Conservation (phyloP, 225 moss, liverwort and hornwort species). For the Lunularia cruciata region DNA sequence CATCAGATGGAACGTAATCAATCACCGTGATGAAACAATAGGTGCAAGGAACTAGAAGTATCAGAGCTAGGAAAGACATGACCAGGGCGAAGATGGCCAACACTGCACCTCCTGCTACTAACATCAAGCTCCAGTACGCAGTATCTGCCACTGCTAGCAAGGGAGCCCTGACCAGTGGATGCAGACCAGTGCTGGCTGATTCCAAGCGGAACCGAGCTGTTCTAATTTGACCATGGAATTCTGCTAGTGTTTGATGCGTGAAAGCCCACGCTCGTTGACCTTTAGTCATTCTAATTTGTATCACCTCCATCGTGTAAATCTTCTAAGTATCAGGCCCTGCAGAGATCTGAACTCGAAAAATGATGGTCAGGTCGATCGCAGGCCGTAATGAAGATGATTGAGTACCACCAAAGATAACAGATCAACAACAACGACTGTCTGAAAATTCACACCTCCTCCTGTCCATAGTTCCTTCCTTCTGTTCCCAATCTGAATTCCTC, state of each 20-base stretch:
- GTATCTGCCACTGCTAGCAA: constrained; percentile 21
- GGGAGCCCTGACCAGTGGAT: constrained; percentile 21
- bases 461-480: too few species aligned
- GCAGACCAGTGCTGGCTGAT: constrained; percentile 1
- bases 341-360: neutral
- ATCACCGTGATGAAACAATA: constrained; percentile 24
- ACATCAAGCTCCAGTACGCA: constrained; percentile 21
- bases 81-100: constrained; percentile 16
- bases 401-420: too few species aligned
- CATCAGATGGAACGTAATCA: constrained; percentile 22
- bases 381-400: too few species aligned
- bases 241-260: constrained; percentile 24
- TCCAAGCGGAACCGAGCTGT: constrained; percentile 18
- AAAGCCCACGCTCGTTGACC: constrained; percentile 20
- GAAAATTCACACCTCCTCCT: too few species aligned
- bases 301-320: constrained; percentile 4
- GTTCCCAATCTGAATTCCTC: too few species aligned
- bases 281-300: constrained; percentile 18
- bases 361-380: neutral
- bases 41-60: constrained; percentile 23
- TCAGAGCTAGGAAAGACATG: neutral
- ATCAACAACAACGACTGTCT: too few species aligned
- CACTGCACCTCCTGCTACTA: constrained; percentile 4
- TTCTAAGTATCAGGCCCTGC: neutral
- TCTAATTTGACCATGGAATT: constrained; percentile 23